Base-by-base conservation (phyloP, 306 rosid genomes). In the Parietaria judaica region DNA sequence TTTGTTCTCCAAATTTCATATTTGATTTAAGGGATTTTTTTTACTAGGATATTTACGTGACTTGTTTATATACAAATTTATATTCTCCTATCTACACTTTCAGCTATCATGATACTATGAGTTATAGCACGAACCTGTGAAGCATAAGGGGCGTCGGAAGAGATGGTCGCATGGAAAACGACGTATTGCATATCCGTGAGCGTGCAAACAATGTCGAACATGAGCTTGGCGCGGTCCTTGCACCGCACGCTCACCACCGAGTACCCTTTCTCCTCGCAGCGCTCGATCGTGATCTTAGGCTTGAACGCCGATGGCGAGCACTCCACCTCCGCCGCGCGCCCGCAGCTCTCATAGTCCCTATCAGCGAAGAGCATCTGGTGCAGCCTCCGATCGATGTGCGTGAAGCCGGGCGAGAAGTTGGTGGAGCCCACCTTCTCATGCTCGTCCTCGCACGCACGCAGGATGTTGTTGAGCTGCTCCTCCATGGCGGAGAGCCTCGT, bases 141-240 rank as follows among this genome's bases (percentile, higher is more conserved):
- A 48, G 95, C 94, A 51, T 83, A 86, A n/a, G 95, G 91, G 38
- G 72, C 83, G 60, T 89, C 85, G 36, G 96, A 83, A 8, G 89
- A 78, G 43, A 89, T 73, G 67, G 82, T 66, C 56, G 95, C 96
- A 65, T 89, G 96, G 78, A 86, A 83, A 76, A 84, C 95, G 67
- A 84, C 91, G 65, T 83, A 89, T 38, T 89, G 85, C 95, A 89
- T 89, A 59, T 89, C 96, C 15, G 91, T 86, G 71, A 82, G 87
- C 10, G 95, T 86, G 85, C 90, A 89, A 37, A 86, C 95, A 54
- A 86, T 86, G 87, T 86, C 89, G 58, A 86, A 86, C 91, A 86
- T 86, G 60, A 84, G 81, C 60, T 89, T 89, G 12, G 95, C 91
- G 39, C 95, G 80, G 61, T 89, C 97, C 66, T 80, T 86, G 75